A percentile compares a stretch with the other conserved stretches of the same genome.
phyloP scores from a whole-genome alignment of 148 eudicot species.

The Cornus florida region DNA sequence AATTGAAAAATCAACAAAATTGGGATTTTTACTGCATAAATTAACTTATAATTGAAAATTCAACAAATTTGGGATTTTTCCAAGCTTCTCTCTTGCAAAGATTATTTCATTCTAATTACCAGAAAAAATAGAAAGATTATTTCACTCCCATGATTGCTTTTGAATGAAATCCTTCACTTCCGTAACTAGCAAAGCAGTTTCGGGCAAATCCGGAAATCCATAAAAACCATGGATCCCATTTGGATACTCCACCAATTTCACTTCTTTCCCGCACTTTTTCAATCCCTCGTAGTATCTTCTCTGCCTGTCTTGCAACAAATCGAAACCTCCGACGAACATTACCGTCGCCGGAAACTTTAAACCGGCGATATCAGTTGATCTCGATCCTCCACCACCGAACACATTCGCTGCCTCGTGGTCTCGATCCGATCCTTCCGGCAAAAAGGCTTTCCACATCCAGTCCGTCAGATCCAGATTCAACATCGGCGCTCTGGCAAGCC shows the following conservation, averaged over 20 bases:
- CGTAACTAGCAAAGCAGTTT: slow-evolving; percentile 13
- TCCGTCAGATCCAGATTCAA: slow-evolving; percentile 21
- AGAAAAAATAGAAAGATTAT: too few relatives aligned
- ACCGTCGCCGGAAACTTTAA: slow-evolving; percentile 33
- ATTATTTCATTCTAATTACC: too few relatives aligned
- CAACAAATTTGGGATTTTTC: too few relatives aligned
- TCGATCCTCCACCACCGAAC: slow-evolving; percentile 1
- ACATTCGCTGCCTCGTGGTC: slow-evolving; percentile 37
- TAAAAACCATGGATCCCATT: slow-evolving; percentile 33
- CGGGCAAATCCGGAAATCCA: slow-evolving; percentile 18
- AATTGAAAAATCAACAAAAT: too few relatives aligned
- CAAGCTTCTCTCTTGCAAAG: too few relatives aligned
- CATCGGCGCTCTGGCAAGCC: neutral
- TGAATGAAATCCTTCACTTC: slow-evolving; percentile 25
- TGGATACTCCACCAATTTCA: slow-evolving; percentile 38
- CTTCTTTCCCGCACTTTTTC: slow-evolving; percentile 29
- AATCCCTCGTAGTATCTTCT: slow-evolving; percentile 29
- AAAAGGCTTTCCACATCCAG: slow-evolving; percentile 42
- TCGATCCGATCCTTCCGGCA: slow-evolving; percentile 40
- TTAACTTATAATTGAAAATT: too few relatives aligned
- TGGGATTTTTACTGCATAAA: too few relatives aligned
- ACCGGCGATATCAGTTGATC: slow-evolving; percentile 13
- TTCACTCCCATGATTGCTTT: slow-evolving; percentile 14
- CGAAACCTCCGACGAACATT: slow-evolving; percentile 6
- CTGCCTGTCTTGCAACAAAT: slow-evolving; percentile 43